These are phyloP conservation scores for Trebouxia sp. DNA, from an alignment of 139 green algal genomes.

Conservation along the genomic window DNA sequence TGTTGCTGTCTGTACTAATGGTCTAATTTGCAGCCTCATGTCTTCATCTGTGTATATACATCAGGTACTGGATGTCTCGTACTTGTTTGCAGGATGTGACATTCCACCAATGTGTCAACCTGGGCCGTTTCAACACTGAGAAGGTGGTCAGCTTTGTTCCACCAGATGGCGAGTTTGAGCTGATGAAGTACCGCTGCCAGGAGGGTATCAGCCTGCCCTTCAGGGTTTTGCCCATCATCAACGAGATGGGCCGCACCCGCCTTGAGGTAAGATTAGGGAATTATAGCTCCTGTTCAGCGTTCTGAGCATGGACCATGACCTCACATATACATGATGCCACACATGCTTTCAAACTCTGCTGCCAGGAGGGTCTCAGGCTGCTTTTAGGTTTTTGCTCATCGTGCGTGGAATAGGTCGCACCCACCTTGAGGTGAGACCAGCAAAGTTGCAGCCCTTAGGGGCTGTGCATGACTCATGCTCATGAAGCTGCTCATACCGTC, in stretches of 20 bases:
- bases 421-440: neutral
- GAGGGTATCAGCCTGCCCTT: conserved; percentile 86
- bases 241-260: conserved; percentile 88
- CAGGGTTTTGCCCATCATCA: conserved; percentile 87
- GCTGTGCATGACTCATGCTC: too few species aligned
- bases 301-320: too few species aligned
- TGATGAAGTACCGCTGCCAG: conserved; percentile 84
- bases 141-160: conserved; percentile 89
- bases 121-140: conserved; percentile 76
- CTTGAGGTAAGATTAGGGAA: conserved; percentile 83
- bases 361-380: conserved; percentile 71
- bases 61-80: neutral
- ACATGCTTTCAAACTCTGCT: too few species aligned
- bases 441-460: too few species aligned
- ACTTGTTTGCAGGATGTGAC: conserved; percentile 70
- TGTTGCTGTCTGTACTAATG: too few species aligned
- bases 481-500: too few species aligned
- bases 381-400: neutral
- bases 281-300: too few species aligned
- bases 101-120: conserved; percentile 97
- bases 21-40: too few species aligned
- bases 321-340: too few species aligned
- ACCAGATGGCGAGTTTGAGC: conserved; percentile 97
- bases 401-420: neutral
- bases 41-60: too few species aligned